A percentile compares a stretch with the other conserved stretches of the same genome.
phyloP scores from a whole-genome alignment of 2,329 filamentous ascomycete genomes.

The Dactylellina drechsleri region DNA sequence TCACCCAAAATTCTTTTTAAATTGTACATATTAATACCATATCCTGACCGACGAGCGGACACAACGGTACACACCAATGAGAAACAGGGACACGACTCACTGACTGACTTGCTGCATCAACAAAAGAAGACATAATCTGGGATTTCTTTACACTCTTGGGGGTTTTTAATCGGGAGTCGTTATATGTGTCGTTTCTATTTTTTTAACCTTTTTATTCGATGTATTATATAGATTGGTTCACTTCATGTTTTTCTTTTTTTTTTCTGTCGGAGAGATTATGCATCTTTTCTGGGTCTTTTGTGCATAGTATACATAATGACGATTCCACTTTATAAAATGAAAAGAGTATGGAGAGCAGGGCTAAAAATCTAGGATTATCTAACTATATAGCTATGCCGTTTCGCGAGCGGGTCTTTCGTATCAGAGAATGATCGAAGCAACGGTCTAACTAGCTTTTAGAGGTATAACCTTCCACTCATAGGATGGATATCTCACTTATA shows the following conservation, averaged over 20 bases:
- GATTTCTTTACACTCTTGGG: conserved; percentile 8
- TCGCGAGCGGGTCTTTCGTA: too few species aligned
- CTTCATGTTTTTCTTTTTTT: not conserved
- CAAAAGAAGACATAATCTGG: not conserved
- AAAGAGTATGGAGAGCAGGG: too few species aligned
- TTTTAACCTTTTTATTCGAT: conserved; percentile 19
- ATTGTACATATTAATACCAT: conserved; percentile 9
- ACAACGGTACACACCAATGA: conserved; percentile 2
- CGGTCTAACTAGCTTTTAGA: too few species aligned
- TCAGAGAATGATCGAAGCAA: too few species aligned
- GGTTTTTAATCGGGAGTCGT: conserved; percentile 27
- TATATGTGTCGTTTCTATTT: not conserved
- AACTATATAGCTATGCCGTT: too few species aligned
- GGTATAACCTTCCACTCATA: too few species aligned
- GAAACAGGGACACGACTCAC: not conserved
- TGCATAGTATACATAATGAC: conserved; percentile 26
- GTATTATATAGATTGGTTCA: conserved; percentile 29
- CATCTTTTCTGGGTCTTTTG: conserved; percentile 2
- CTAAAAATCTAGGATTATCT: too few species aligned
- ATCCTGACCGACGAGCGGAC: not conserved
- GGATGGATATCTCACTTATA: too few species aligned
- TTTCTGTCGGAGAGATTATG: conserved; percentile 11
- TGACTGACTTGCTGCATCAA: not conserved
- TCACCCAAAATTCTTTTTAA: not conserved
- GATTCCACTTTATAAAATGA: conserved; percentile 46